A percentile compares a stretch with the other conserved stretches of the same genome.
Conservation (phyloP, 106 monocot genomes). For the Gastrodia elata region DNA sequence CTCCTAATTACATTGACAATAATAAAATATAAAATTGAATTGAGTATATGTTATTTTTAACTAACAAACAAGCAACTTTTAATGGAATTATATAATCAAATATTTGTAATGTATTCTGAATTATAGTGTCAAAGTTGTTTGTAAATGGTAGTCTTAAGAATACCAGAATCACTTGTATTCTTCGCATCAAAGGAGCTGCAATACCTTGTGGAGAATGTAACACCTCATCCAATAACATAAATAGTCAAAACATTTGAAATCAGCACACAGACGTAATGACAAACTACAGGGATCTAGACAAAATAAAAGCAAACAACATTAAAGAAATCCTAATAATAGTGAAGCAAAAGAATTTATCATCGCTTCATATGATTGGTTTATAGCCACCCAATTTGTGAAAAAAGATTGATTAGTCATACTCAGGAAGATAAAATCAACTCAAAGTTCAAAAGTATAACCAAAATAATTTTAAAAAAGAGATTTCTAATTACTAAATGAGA, state of each 20-base stretch:
- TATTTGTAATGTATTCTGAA: not conserved
- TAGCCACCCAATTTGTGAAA: not conserved
- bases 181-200: not conserved
- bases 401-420: not conserved
- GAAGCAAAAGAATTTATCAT: not conserved
- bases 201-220: not conserved
- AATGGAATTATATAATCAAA: not conserved
- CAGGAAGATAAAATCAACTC: not conserved
- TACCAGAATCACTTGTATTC: not conserved
- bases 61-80: too few relatives aligned
- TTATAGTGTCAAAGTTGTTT: too few relatives aligned
- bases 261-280: not conserved
- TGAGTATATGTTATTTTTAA: too few relatives aligned
- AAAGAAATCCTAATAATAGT: not conserved
- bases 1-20: too few relatives aligned
- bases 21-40: too few relatives aligned
- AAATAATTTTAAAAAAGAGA: not conserved
- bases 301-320: not conserved
- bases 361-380: not conserved
- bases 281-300: not conserved
- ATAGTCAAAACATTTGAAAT: not conserved
- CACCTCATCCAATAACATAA: not conserved
- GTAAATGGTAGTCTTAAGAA: not conserved
- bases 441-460: not conserved
- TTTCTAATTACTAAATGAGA: not conserved